Evolutionary conservation across 2,329 filamentous ascomycete genomes (phyloP), one percentile per base, ranked within the genome.

Genomic region (Talaromyces albobiverticillius): DNA sequence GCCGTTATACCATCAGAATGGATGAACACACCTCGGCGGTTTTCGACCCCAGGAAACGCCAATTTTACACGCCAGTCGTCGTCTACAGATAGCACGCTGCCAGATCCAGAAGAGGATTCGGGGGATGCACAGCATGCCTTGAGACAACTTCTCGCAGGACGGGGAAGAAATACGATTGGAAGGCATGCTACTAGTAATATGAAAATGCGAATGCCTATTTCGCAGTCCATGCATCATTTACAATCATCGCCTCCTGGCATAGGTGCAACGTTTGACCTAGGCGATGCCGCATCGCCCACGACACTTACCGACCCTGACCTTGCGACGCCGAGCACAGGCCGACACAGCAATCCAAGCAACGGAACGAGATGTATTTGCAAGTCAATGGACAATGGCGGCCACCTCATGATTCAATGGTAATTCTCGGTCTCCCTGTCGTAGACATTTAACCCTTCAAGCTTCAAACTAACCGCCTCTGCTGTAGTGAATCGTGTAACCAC

Each of bases 291-390:
- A 18, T 79, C 77, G n/a, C 79, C 80, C 16, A 78, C 76, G 2
- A 80, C 76, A 25, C 71, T 78, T 54, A 76, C 77, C 8, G 76
- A 80, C 57, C 72, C 76, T 9, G 76, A 76, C 52, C 60, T 80
- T 48, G 73, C 73, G 2, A 82, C 80, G 0, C 80, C 80, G 2
- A 78, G 72, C 55, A 81, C 79, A 14, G 79, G 81, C 51, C 76
- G 77, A 36, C 79, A 76, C 57, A 79, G 73, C 59, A 74, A 77
- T 18, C 77, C 76, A 9, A 77, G 76, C 57, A 76, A 70, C 57
- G 78, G 78, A 32, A 83, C 82, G 9, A 76, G 82, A 34, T 86
- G 83, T 65, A 67, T 83, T 23, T 86, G 83, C 62, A 78, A 79
- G 48, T 76, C 77, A 14, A 70, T 75, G 49, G 77, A 81, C 38